Evolutionary conservation across 2,329 filamentous ascomycete genomes (phyloP), one percentile per base, ranked within the genome.

Genomic region (Botrytis fragariae): DNA sequence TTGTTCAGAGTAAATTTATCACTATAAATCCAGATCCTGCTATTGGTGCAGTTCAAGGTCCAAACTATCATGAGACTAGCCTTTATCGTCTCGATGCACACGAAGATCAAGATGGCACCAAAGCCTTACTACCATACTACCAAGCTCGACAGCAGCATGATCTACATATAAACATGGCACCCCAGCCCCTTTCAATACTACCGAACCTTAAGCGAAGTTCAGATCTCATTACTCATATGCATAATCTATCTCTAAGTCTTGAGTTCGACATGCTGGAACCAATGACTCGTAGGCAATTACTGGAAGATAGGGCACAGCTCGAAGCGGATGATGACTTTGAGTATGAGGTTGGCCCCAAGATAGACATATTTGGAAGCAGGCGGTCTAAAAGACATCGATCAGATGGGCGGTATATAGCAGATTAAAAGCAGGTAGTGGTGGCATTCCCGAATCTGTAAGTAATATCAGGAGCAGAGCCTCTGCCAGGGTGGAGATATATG

Each of bases 31-130:
- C 81, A 0, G 84, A 88, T 75, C 85, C 82, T 2, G 83, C 83
- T 9, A 80, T 90, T 42, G 89, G 89, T 42, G 87, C 84, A 8
- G 83, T 90, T 2, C 86, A 91, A 77, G 89, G 89, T 1, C 84
- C 85, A 0, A 80, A 81, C 4, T 91, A 91, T 76, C 76, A 80
- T 2, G 84, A 86, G 0, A 75, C 74, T 7, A 81, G 82, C 1
- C 80, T 89, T 3, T 89, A 84, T 77, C 81, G 85, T 6, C 77
- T 74, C 8, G 85, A 89, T 9, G 84, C 84, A 1, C 89, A 91
- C 75, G 76, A 83, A 4, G 78, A 86, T 29, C 79, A 80, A 3
- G 83, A 89, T 60, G 81, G 83, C 0, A 73, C 72, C 1, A 79
- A 79, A 62, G 87, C 86, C 3, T 81, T 90, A 8, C 76, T 87